Evolutionary conservation across 2,329 filamentous ascomycete genomes (phyloP), one percentile per base, ranked within the genome.

Genomic region (Falciphora oryzae): DNA sequence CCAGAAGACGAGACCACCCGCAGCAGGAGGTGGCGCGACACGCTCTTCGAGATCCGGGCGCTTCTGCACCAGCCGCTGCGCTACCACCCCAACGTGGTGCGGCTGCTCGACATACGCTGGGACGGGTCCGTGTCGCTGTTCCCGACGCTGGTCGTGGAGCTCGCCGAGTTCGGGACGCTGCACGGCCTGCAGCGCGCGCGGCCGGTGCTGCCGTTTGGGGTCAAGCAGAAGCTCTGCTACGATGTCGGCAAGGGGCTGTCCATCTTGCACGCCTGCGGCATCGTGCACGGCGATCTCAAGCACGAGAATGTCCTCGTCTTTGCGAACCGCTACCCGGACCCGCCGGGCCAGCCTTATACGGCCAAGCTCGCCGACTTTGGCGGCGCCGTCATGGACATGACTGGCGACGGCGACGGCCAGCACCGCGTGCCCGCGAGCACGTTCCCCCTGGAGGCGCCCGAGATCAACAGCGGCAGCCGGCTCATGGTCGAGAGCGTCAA

Each of bases 231-330:
- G 56, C 65, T 68, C 4, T 68, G 66, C 56, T 68, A 68, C 58
- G 66, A 68, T 28, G 60, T 68, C 29, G 66, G 65, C 22, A 44
- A 65, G 69, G 66, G 59, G 1, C 61, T 68, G 10, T 25, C 25
- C 10, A 61, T 66, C 31, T 38, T 68, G 6, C 66, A 68, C 59
- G 57, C 53, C 1, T 59, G 63, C 28, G 65, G 65, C 35, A 62
- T 68, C 25, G 58, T 63, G 5, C 65, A 65, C 50, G 66, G 66
- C 11, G 65, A 68, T 32, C 28, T 68, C 11, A 66, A 68, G 60
- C 63, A 60, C 10, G 65, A 65, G 6, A 68, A 67, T 56, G 62
- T 67, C 22, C 50, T 66, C 4, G 61, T 67, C n/a, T 79, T 63
- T n/a, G 61, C 66, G 13, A 67, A 67, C 57, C 64, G 27, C 18